Evolutionary conservation across 345 rosid species (phyloP), one percentile per base, ranked within the genome.

Genomic region (Populus nigra): DNA sequence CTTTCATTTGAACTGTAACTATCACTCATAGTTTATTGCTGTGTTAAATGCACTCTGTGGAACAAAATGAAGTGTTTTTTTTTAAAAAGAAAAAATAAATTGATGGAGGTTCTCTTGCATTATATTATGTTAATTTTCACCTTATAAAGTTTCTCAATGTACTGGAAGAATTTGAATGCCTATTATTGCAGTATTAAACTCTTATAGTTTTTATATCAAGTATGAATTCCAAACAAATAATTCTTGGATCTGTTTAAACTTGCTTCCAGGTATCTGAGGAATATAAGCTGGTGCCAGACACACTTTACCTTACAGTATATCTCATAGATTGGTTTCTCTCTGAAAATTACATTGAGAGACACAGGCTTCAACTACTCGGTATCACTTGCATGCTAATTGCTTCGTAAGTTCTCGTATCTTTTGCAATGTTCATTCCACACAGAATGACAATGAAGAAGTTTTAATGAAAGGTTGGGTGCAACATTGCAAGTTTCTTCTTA

Each of bases 301-400:
- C 99, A 43, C 91, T 96, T 36, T 90, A 92, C 83, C 91, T 91
- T 73, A 89, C 98, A 38, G 96, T 96, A 23, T 81, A 88, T 84
- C 90, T 93, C 33, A 89, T 96, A 49, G 99, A 96, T 75, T 80
- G 91, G 86, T 96, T 85, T 80, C 94, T 96, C 38, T 79, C 89
- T 27, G 90, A 88, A 70, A 91, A 87, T 85, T 88, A 83, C 79
- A 85, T 92, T 25, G 94, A 91, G 76, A 90, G 92, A 73, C 91
- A 82, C 20, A 90, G 83, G 78, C 94, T 93, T 84, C 99, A 96
- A 85, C 84, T 96, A 79, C 94, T 96, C 74, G 99, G 98, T 74
- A 90, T 94, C 87, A 91, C 95, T 80, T 94, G 96, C 92, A 90
- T 92, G 96, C 91, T 94, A 68, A 87, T 92, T 69, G 94, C 96